These are phyloP conservation scores for Simplicillium sp. DNA, from an alignment of 2,329 filamentous ascomycete genomes.

Conservation along the genomic window DNA sequence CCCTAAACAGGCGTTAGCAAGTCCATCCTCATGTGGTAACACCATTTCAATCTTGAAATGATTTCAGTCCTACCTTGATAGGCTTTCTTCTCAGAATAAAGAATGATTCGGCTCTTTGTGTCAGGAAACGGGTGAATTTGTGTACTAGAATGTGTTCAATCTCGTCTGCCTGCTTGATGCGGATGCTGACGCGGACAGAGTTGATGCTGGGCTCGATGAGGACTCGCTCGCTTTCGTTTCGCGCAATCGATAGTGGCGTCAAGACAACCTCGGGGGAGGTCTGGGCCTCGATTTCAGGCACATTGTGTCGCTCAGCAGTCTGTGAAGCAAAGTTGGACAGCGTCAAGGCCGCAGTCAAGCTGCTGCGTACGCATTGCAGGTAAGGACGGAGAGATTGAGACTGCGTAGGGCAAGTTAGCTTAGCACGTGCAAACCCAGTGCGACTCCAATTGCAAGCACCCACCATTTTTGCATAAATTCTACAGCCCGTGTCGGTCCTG, in stretches of 20 bases:
- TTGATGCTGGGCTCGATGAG: conserved; percentile 96
- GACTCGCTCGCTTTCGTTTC: conserved; percentile 96
- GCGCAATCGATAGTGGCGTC: conserved; percentile 79
- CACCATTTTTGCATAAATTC: conserved; percentile 1
- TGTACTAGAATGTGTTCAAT: conserved; percentile 97
- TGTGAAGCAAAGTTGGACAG: conserved; percentile 93
- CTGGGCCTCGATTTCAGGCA: conserved; percentile 90
- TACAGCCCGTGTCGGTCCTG: conserved; percentile 1
- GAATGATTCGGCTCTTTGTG: conserved; percentile 91
- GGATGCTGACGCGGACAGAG: conserved; percentile 92
- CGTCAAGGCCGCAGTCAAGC: conserved; percentile 85
- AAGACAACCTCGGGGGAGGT: conserved; percentile 90
- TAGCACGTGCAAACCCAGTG: background rate
- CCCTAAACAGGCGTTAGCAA: conserved; percentile 44
- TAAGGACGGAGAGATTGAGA: conserved; percentile 96
- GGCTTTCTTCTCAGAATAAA: conserved; percentile 94
- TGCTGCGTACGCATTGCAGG: conserved; percentile 90
- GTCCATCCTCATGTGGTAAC: conserved; percentile 10
- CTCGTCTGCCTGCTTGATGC: conserved; percentile 99
- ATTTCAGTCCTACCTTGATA: conserved; percentile 58
- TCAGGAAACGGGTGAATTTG: conserved; percentile 96
- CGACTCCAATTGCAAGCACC: background rate
- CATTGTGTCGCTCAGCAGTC: conserved; percentile 92
- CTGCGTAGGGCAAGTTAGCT: conserved; percentile 28
- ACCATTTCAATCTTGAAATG: no score